Percentiles rank a stretch among this genome's conserved stretches.
Conservation (phyloP, 1,139 yeast genomes). For the Blastobotrys serpentis region DNA sequence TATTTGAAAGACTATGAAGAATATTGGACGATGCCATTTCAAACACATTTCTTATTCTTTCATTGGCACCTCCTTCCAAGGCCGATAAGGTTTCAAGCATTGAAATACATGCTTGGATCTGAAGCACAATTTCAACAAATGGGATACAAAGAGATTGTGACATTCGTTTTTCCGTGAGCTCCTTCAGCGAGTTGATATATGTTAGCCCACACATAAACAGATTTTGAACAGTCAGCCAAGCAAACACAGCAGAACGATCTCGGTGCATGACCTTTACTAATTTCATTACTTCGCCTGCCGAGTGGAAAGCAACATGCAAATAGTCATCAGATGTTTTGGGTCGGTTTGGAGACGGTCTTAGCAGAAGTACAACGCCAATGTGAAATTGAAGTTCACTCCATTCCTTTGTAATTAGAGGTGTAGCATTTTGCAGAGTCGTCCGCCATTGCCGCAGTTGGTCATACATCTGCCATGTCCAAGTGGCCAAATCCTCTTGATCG, state of each 20-base stretch:
- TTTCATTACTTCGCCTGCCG: slow-evolving; percentile 15
- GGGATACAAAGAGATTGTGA: slow-evolving; percentile 12
- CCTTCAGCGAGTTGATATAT: slow-evolving; percentile 13
- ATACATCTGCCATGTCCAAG: slow-evolving; percentile 16
- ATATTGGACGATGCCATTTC: slow-evolving; percentile 16
- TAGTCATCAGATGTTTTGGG: slow-evolving; percentile 14
- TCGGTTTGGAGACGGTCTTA: slow-evolving; percentile 15
- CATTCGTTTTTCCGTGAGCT: slow-evolving; percentile 8
- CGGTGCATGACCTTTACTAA: slow-evolving; percentile 15
- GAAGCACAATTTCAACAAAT: slow-evolving; percentile 13
- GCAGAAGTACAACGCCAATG: slow-evolving; percentile 12
- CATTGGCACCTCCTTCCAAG: slow-evolving; percentile 12
- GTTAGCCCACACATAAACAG: slow-evolving; percentile 16
- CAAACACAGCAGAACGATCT: slow-evolving; percentile 13
- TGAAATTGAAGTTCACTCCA: slow-evolving; percentile 16
- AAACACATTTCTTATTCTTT: slow-evolving; percentile 13
- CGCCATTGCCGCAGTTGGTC: slow-evolving; percentile 15
- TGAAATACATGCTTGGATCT: slow-evolving; percentile 14
- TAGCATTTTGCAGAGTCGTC: slow-evolving; percentile 9
- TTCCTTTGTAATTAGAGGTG: slow-evolving; percentile 15
- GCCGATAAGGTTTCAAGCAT: slow-evolving; percentile 17
- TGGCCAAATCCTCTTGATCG: slow-evolving; percentile 4
- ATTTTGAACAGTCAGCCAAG: slow-evolving; percentile 15
- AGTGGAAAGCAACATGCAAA: slow-evolving; percentile 15
- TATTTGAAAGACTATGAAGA: slow-evolving; percentile 11